A percentile compares a stretch with the other conserved stretches of the same genome.
Conservation (phyloP, 805 yeast genomes). For the Metschnikowia amazonensis region DNA sequence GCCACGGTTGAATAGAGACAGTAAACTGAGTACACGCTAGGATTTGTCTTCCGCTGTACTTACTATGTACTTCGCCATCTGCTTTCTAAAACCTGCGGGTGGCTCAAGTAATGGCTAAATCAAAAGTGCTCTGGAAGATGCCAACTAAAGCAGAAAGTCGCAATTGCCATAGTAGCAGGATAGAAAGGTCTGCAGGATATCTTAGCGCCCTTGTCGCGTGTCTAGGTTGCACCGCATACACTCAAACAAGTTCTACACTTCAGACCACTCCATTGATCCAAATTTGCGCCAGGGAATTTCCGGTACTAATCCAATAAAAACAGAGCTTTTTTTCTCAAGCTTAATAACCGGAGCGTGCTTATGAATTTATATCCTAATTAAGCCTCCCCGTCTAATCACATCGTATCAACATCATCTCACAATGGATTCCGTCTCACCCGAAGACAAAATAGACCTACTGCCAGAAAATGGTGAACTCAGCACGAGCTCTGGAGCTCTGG, state of each 20-base stretch:
- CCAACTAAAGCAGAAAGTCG: not conserved
- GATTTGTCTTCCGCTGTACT: too few species aligned
- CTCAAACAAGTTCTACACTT: not conserved
- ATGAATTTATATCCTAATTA: not conserved
- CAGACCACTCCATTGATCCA: not conserved
- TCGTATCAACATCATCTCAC: not conserved
- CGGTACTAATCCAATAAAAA: not conserved
- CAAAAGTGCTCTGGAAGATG: not conserved
- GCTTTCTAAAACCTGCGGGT: too few species aligned
- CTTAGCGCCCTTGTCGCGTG: constrained; percentile 6
- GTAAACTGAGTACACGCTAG: too few species aligned
- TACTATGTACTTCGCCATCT: too few species aligned
- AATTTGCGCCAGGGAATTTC: not conserved
- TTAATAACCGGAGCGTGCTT: not conserved
- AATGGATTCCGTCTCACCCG: constrained; percentile 2
- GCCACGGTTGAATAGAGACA: not conserved
- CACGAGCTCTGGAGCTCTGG: not conserved
- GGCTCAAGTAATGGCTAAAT: too few species aligned
- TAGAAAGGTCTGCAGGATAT: constrained; percentile 2
- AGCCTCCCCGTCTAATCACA: not conserved
- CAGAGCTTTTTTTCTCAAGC: not conserved
- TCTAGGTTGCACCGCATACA: constrained; percentile 3
- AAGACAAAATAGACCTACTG: constrained; percentile 2
- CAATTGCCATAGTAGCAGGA: constrained; percentile 1
- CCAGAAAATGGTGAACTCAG: not conserved